These are phyloP conservation scores for Cardamine occulta DNA, from an alignment of 345 rosid species.

Conservation along the genomic window DNA sequence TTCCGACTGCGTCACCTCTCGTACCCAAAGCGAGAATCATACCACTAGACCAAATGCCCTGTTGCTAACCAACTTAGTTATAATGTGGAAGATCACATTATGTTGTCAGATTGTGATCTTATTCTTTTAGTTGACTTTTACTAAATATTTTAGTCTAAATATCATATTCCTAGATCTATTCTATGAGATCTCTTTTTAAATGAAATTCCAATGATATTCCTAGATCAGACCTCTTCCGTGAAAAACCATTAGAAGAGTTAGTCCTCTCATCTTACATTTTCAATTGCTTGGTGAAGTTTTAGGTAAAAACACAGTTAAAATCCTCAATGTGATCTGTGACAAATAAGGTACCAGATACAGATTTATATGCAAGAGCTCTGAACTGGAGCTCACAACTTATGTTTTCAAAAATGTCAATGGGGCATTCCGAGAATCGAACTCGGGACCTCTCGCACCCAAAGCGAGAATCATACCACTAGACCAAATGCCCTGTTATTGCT, in stretches of 20 bases:
- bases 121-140: background rate
- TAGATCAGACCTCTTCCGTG: no score
- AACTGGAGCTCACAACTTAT: constrained; percentile 48
- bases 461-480: constrained; percentile 47
- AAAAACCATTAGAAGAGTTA: no score
- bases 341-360: no score
- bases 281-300: no score
- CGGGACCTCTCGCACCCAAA: constrained; percentile 46
- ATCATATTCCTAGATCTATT: background rate
- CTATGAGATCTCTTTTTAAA: background rate
- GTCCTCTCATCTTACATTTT: no score
- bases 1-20: constrained; percentile 84
- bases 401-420: constrained; percentile 30
- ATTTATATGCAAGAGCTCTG: no score
- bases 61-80: background rate
- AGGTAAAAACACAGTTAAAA: no score
- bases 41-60: constrained; percentile 86
- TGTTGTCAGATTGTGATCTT: background rate
- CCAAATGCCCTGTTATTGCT: constrained; percentile 55
- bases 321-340: no score
- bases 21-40: constrained; percentile 90
- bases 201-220: background rate
- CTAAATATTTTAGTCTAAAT: background rate
- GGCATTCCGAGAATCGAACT: constrained; percentile 42
- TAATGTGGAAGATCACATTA: background rate